phyloP scores from a whole-genome alignment of 768 basidiomycete genomes.

The Leccinum barrowsii region DNA sequence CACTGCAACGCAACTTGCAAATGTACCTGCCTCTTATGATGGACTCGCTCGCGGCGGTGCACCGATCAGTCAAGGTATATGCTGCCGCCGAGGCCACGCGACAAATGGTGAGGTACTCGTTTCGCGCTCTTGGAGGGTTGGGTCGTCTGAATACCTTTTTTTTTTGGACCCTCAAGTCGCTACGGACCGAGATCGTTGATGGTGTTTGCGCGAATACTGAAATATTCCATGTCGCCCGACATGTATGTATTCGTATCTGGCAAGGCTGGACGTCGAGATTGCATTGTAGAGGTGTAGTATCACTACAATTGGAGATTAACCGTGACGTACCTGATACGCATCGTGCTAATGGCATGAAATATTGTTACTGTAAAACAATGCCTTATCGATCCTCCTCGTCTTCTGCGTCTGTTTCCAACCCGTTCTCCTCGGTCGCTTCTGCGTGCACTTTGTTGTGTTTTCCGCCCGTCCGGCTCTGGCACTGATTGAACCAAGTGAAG shows the following conservation, averaged over 20 bases:
- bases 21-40: conserved; percentile 86
- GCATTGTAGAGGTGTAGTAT: conserved; percentile 45
- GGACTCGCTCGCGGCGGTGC: conserved; percentile 83
- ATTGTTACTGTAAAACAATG: not conserved
- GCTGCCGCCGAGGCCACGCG: conserved; percentile 69
- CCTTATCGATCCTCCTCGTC: conserved; percentile 13
- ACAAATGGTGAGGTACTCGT: conserved; percentile 55
- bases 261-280: conserved; percentile 82
- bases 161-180: conserved; percentile 50
- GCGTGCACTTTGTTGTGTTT: conserved; percentile 21
- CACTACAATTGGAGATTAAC: conserved; percentile 1
- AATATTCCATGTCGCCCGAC: conserved; percentile 87
- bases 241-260: conserved; percentile 76
- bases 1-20: conserved; percentile 86
- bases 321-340: conserved; percentile 13
- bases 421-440: conserved; percentile 30
- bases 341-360: not conserved
- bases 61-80: conserved; percentile 72
- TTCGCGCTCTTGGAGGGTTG: conserved; percentile 8
- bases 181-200: conserved; percentile 83
- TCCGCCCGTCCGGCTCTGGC: conserved; percentile 27
- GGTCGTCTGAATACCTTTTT: conserved; percentile 12
- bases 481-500: conserved; percentile 23
- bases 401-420: conserved; percentile 22
- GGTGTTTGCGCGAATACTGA: conserved; percentile 83